These are phyloP conservation scores for Gossypium schwendimanii DNA, from an alignment of 441 rosid species.

Conservation along the genomic window DNA sequence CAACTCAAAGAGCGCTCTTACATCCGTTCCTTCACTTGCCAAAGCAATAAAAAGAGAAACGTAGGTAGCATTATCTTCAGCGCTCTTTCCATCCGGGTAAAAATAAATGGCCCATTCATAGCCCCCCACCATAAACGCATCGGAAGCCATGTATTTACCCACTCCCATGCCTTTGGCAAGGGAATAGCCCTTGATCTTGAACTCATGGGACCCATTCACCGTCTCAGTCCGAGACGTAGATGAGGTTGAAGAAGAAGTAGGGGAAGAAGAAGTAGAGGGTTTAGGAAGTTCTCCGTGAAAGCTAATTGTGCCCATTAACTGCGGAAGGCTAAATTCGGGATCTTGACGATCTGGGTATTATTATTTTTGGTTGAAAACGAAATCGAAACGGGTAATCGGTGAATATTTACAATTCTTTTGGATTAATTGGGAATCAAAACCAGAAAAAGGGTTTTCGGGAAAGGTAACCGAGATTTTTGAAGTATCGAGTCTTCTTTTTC, in stretches of 20 bases:
- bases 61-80: slow-evolving; percentile 69
- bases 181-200: slow-evolving; percentile 74
- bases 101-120: slow-evolving; percentile 93
- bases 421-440: background rate
- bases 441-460: background rate
- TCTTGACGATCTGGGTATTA: background rate
- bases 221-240: slow-evolving; percentile 80
- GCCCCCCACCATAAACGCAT: slow-evolving; percentile 78
- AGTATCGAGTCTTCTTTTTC: background rate
- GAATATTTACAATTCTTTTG: background rate
- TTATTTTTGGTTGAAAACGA: background rate
- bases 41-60: slow-evolving; percentile 87
- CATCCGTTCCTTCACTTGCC: slow-evolving; percentile 92
- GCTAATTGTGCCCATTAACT: slow-evolving; percentile 59
- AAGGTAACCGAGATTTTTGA: background rate
- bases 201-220: slow-evolving; percentile 79
- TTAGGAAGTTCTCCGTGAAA: slow-evolving; percentile 33
- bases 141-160: slow-evolving; percentile 80
- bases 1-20: slow-evolving; percentile 87
- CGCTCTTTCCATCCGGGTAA: slow-evolving; percentile 95
- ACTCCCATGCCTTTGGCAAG: slow-evolving; percentile 81
- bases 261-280: slow-evolving; percentile 24
- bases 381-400: background rate
- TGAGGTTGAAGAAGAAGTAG: slow-evolving; percentile 32
- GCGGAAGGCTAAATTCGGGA: background rate